Base-by-base conservation (phyloP, 139 green algal genomes). In the Tetradesmus lagerheimii region DNA sequence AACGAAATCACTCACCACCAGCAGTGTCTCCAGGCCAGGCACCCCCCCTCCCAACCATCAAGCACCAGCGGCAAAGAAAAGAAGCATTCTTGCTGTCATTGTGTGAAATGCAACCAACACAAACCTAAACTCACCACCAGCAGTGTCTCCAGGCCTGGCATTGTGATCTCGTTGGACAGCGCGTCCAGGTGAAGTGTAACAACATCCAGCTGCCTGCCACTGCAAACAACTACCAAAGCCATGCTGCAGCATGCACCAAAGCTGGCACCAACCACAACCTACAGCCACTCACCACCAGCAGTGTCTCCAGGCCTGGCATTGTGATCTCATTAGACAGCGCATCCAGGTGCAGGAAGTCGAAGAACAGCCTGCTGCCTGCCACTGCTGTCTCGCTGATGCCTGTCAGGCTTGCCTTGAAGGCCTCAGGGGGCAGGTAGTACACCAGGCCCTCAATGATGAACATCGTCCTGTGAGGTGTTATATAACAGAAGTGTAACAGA, bases 291-390 rank as follows among this genome's bases (percentile, higher is more conserved):
- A 87, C 82, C 78, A 87, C 79, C 50, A 90, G 43, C 76, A 90
- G 75, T 38, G 86, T 90, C 86, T 90, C 86, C 37, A 90, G 31
- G 6, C 86, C 86, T 9, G 86, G 86, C 27, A n/a, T 75, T 14
- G 50, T 57, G 16, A 62, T 37, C 6, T 90, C 86, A 39, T 39
- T 81, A 0, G 81, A 86, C 39, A 93, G 57, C 14, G 81, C 82
- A 35, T 92, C 62, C n/a, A 80, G 16, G 47, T 90, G 81, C 88
- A 97, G 91, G 86, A 96, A 97, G 90, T 97, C 95, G 62, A 97
- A 96, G 66, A 91, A 86, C 29, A 97, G 53, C 71, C 91, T 89
- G 90, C 81, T 92, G 83, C 93, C 88, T 1, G 82, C 67, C 0
- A 84, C 90, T 5, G 94, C 91, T 37, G 93, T 64, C 14, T 85